These are phyloP conservation scores for Pseudozyma tsukubaensis DNA, from an alignment of 1,284 basidiomycete species.

Conservation along the genomic window DNA sequence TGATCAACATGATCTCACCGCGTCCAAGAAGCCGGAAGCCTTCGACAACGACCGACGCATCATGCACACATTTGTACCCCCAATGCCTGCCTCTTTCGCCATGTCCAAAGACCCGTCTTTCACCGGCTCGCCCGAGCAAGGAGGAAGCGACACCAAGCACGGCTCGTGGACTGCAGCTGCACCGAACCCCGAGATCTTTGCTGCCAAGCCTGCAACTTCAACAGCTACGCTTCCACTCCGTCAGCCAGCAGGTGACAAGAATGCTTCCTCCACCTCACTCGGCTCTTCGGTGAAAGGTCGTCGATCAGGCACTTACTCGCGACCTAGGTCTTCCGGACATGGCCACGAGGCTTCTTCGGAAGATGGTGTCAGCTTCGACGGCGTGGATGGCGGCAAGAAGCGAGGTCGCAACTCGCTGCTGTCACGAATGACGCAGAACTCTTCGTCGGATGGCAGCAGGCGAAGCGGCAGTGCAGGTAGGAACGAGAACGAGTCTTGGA, in stretches of 20 bases:
- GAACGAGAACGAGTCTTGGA: slow-evolving; percentile 31
- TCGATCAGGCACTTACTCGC: slow-evolving; percentile 19
- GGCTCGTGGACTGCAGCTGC: slow-evolving; percentile 32
- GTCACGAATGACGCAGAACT: slow-evolving; percentile 18
- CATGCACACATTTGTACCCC: slow-evolving; percentile 28
- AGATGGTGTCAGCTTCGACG: slow-evolving; percentile 27
- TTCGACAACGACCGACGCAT: slow-evolving; percentile 21
- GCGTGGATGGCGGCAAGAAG: slow-evolving; percentile 19
- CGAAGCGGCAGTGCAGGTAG: slow-evolving; percentile 22
- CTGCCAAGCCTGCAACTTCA: slow-evolving; percentile 8
- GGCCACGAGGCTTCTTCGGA: slow-evolving; percentile 30
- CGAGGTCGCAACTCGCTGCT: slow-evolving; percentile 21
- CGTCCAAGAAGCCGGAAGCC: slow-evolving; percentile 5
- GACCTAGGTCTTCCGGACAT: slow-evolving; percentile 21
- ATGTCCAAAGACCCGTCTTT: slow-evolving; percentile 23
- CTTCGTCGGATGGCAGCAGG: slow-evolving; percentile 20
- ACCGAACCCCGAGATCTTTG: slow-evolving; percentile 18
- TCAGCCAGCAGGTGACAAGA: slow-evolving; percentile 7
- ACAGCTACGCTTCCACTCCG: slow-evolving; percentile 9
- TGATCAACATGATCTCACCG: slow-evolving; percentile 1
- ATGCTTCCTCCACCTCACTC: slow-evolving; percentile 26
- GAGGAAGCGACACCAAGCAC: slow-evolving; percentile 38
- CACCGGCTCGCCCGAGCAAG: slow-evolving; percentile 18
- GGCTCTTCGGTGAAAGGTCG: slow-evolving; percentile 22
- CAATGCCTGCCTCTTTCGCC: slow-evolving; percentile 22